A percentile compares a stretch with the other conserved stretches of the same genome.
Evolutionary conservation across 768 basidiomycete genomes (phyloP).

Genomic region (Cytidiella melzeri): DNA sequence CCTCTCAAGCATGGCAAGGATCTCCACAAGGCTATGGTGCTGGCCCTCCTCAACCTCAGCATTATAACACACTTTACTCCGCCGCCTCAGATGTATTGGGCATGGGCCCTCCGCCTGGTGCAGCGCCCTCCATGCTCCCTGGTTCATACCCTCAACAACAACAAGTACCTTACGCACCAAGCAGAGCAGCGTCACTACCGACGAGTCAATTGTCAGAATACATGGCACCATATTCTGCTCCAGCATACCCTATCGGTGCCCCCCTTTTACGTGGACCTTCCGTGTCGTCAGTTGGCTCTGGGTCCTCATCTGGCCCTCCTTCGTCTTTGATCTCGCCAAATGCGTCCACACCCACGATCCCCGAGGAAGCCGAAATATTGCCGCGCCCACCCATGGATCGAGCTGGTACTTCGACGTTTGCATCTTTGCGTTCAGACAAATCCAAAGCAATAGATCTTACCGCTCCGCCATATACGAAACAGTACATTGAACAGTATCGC

Average conservation of each 20-base stretch:
- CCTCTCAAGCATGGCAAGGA: conserved; percentile 9
- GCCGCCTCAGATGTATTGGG: conserved; percentile 81
- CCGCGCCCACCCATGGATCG: conserved; percentile 51
- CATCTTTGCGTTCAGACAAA: conserved; percentile 53
- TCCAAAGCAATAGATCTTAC: conserved; percentile 78
- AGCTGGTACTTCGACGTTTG: conserved; percentile 50
- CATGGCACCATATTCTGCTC: not conserved
- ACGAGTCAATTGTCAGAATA: conserved; percentile 8
- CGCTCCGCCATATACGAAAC: conserved; percentile 86
- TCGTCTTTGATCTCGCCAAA: conserved; percentile 4
- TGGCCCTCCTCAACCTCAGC: conserved; percentile 19
- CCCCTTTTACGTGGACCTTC: conserved; percentile 12
- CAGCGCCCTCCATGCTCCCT: conserved; percentile 14
- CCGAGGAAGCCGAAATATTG: conserved; percentile 45
- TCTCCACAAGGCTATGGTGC: conserved; percentile 16
- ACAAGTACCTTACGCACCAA: conserved; percentile 15
- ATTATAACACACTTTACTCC: conserved; percentile 57
- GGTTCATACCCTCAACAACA: conserved; percentile 13
- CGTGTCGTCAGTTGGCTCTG: conserved; percentile 16
- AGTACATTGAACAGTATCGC: conserved; percentile 97
- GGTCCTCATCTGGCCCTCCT: conserved; percentile 8
- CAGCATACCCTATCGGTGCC: conserved; percentile 9
- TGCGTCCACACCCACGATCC: conserved; percentile 10
- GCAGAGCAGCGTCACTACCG: conserved; percentile 4
- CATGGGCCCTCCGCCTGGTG: conserved; percentile 57